Base-by-base conservation (phyloP, 2,329 filamentous ascomycete species). In the Penicillium sp. region DNA sequence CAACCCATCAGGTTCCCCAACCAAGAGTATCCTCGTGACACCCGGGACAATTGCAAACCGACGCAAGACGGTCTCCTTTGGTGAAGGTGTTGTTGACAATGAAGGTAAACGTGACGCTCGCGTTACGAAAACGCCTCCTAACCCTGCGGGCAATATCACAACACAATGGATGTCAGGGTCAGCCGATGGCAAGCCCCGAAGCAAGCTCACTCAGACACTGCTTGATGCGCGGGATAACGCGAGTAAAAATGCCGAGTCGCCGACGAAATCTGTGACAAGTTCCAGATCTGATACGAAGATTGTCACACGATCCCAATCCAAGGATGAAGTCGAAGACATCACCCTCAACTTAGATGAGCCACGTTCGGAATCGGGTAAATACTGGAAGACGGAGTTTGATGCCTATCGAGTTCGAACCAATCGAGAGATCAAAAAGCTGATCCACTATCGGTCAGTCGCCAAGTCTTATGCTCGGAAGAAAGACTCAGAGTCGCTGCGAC, bases 11-110 rank as follows among this genome's bases (percentile, higher is more conserved):
- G 63, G 70, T 16, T 83, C 81, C 23, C 81, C 81, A 1, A 80
- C 81, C 1, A 85, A 85, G 62, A 83, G 83, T 56, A 86, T 86
- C 47, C 76, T 86, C n/a, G 75, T 84, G 64, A 86, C 84, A 0
- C 84, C 84, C 6, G 82, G 84, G 4, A 84, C 82, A 2, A 77
- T 74, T 9, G 76, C 75, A 28, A 80, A 78, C 52, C 75, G 80
- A 47, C 76, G 81, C 46, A 86, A 86, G 64, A 83, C 81, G 0
- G 82, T 86, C 7, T 82, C 82, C 0, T 85, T 85, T 62, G 81
- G 81, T 6, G 77, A 80, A 16, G 74, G 81, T 16, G 79, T 84
- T 2, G 70, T 80, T 26, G 80, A 84, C 57, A 83, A 83, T 56
- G 81, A 83, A 57, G 68, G 67, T 66, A 82, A 81, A 64, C 75